These are phyloP conservation scores for Aspergillus ibericus DNA, from an alignment of 2,329 filamentous ascomycete genomes.

Conservation along the genomic window DNA sequence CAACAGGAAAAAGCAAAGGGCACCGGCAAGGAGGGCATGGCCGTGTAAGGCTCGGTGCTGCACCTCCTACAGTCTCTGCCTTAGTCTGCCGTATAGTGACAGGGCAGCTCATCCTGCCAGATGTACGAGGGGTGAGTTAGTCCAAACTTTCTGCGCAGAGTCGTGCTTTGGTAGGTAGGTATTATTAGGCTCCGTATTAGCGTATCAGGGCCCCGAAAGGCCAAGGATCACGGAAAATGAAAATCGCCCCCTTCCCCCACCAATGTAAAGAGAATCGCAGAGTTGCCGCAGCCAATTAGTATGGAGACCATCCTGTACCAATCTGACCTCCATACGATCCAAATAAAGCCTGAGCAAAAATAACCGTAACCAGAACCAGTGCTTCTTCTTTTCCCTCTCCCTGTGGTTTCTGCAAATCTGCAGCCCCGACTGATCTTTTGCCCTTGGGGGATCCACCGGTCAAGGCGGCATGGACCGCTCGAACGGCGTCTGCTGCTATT, in stretches of 20 bases:
- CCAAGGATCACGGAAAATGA: background rate
- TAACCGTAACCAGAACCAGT: background rate
- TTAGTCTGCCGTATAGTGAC: background rate
- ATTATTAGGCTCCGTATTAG: background rate
- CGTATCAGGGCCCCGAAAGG: background rate
- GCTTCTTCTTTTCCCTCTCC: slow-evolving; percentile 2
- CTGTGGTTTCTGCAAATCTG: slow-evolving; percentile 9
- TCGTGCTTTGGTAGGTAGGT: background rate
- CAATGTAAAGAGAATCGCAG: background rate
- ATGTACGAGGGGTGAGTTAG: background rate
- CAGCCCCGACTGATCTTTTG: slow-evolving; percentile 13
- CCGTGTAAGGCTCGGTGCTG: background rate
- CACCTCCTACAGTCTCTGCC: background rate
- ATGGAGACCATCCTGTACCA: background rate
- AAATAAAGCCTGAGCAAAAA: background rate
- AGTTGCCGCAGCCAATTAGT: background rate
- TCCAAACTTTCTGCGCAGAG: background rate
- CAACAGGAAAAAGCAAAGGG: background rate
- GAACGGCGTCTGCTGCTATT: slow-evolving; percentile 19
- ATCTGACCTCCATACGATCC: background rate
- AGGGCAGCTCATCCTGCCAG: slow-evolving; percentile 3
- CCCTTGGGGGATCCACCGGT: slow-evolving; percentile 17
- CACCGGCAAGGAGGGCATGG: background rate
- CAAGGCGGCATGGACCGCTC: slow-evolving; percentile 23
- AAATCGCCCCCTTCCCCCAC: background rate